Percentiles rank a stretch among this genome's conserved stretches.
These are phyloP conservation scores for Hippophae gyantsensis DNA, from an alignment of 306 rosid genomes.

Conservation along the genomic window DNA sequence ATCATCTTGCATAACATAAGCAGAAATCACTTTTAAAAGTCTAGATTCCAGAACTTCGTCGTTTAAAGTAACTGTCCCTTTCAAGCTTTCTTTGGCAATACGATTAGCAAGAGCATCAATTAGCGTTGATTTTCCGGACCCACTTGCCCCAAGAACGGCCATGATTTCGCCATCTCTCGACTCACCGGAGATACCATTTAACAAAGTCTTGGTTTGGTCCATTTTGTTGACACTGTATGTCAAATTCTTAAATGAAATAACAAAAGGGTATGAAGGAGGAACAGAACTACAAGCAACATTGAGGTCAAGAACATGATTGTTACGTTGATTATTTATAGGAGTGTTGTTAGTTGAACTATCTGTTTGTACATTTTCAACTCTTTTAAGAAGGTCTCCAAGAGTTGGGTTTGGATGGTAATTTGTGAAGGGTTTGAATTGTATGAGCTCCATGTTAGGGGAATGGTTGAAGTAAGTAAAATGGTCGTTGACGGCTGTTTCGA, in stretches of 20 bases:
- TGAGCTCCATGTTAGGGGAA: constrained; percentile 40
- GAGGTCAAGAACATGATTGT: constrained; percentile 20
- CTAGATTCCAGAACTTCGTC: constrained; percentile 53
- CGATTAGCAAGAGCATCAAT: constrained; percentile 82
- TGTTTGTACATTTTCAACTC: constrained; percentile 55
- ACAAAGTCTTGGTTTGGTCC: constrained; percentile 33
- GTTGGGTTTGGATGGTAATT: constrained; percentile 23
- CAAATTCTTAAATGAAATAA: constrained; percentile 59
- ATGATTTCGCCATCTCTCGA: constrained; percentile 83
- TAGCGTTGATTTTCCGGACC: constrained; percentile 83
- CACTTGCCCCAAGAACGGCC: constrained; percentile 94
- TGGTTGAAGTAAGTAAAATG: constrained; percentile 32
- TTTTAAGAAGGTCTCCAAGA: constrained; percentile 62
- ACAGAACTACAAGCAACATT: constrained; percentile 10
- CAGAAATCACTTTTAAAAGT: constrained; percentile 61
- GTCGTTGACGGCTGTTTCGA: constrained; percentile 6
- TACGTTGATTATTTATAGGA: constrained; percentile 18
- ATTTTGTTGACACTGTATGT: constrained; percentile 48
- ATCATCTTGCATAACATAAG: constrained; percentile 96
- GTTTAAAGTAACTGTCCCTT: constrained; percentile 49
- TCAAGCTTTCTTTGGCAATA: constrained; percentile 63
- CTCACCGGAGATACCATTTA: constrained; percentile 70
- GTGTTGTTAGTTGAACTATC: constrained; percentile 13
- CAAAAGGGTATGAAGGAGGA: constrained; percentile 37
- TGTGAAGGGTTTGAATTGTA: constrained; percentile 11